These are phyloP conservation scores for Penicillium antarcticum DNA, from an alignment of 495 filamentous ascomycete genomes.

Conservation along the genomic window DNA sequence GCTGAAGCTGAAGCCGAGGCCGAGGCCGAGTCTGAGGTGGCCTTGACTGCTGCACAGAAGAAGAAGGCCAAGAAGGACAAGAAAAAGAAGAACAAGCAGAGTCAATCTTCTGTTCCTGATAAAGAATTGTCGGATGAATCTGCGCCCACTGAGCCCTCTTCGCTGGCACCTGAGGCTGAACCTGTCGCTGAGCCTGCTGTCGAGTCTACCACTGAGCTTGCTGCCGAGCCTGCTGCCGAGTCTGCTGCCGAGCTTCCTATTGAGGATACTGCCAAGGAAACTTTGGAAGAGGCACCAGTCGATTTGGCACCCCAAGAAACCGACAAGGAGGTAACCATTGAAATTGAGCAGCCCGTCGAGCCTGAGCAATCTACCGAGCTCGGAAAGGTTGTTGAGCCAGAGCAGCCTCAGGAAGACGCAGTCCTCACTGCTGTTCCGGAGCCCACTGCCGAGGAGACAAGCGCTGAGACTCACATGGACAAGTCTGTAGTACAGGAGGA, in stretches of 20 bases:
- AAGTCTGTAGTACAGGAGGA: background rate
- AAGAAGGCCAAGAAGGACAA: constrained; percentile 43
- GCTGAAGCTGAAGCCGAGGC: background rate
- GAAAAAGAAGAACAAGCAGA: constrained; percentile 27
- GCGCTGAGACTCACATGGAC: background rate
- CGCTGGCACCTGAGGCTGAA: constrained; percentile 6
- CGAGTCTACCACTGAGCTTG: background rate
- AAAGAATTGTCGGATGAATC: constrained; percentile 14
- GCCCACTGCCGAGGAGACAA: background rate
- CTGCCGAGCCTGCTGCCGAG: background rate
- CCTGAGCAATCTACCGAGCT: background rate
- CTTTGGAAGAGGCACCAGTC: background rate
- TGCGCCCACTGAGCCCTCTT: background rate
- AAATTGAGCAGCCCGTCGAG: background rate
- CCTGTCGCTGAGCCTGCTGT: background rate
- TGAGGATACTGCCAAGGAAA: background rate
- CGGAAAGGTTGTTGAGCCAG: background rate
- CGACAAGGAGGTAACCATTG: background rate
- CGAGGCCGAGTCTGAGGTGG: constrained; percentile 20
- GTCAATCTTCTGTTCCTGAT: constrained; percentile 12
- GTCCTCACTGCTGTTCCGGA: background rate
- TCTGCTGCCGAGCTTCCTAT: background rate
- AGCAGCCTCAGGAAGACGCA: background rate
- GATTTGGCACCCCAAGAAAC: background rate
- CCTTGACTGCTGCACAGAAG: constrained; percentile 24